Conservation (phyloP, 495 filamentous ascomycete species). For the Penicillium desertorum region DNA sequence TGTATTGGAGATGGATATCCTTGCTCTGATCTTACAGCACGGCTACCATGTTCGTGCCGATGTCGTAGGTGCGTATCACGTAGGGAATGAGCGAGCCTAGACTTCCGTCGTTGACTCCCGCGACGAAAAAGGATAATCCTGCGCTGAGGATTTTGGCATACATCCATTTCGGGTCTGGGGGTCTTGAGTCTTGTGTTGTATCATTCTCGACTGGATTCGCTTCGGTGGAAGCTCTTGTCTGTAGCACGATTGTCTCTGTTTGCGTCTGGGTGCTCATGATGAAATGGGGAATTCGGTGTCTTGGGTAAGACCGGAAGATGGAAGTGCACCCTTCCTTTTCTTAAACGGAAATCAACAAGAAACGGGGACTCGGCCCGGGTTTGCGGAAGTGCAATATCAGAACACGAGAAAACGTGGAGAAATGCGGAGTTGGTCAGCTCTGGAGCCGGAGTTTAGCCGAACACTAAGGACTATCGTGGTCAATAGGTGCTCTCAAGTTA, state of each 20-base stretch:
- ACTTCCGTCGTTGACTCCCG: slow-evolving; percentile 47
- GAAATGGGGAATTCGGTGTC: background rate
- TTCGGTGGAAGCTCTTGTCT: slow-evolving; percentile 2
- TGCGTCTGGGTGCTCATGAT: slow-evolving; percentile 21
- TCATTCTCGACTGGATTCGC: background rate
- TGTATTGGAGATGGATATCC: background rate
- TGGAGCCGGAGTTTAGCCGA: no score
- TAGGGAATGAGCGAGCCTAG: slow-evolving; percentile 56
- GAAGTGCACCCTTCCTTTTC: background rate
- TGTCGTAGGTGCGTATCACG: slow-evolving; percentile 47
- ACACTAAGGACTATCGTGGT: no score
- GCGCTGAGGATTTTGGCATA: slow-evolving; percentile 31
- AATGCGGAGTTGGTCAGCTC: no score
- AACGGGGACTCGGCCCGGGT: background rate
- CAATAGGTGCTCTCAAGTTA: no score
- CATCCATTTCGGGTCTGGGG: slow-evolving; percentile 20
- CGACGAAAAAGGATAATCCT: slow-evolving; percentile 33
- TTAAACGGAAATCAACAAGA: background rate
- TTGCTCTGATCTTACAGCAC: slow-evolving; percentile 18
- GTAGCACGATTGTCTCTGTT: slow-evolving; percentile 18
- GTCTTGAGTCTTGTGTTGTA: background rate
- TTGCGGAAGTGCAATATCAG: background rate
- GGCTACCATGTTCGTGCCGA: slow-evolving; percentile 43
- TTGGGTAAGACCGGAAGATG: background rate
- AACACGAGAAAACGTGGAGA: no score